Evolutionary conservation across 2,329 filamentous ascomycete species (phyloP).

Genomic region (Claviceps humidiphila): DNA sequence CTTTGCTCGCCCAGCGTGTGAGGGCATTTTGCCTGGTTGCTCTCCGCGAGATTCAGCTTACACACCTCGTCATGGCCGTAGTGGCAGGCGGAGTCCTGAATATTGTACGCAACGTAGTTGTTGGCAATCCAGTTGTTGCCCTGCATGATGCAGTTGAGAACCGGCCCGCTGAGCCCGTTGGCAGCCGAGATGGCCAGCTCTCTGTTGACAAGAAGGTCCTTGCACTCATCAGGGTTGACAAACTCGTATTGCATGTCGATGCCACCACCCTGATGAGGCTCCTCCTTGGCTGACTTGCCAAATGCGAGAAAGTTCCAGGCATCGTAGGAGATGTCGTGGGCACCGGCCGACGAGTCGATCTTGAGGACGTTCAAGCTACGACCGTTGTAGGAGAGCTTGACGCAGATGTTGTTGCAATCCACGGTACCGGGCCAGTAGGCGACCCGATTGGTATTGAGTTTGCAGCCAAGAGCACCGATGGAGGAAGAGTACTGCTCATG

Average conservation of each 20-base stretch:
- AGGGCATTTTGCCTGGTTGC: conserved; percentile 40
- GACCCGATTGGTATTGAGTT: conserved; percentile 46
- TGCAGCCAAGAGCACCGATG: conserved; percentile 45
- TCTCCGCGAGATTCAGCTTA: conserved; percentile 29
- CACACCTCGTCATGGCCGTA: conserved; percentile 39
- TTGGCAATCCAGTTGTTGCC: conserved; percentile 36
- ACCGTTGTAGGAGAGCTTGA: conserved; percentile 35
- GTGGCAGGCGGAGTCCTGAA: conserved; percentile 35
- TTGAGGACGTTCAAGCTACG: conserved; percentile 43
- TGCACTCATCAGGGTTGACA: conserved; percentile 34
- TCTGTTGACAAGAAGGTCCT: conserved; percentile 32
- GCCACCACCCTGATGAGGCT: conserved; percentile 35
- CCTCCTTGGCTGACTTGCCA: conserved; percentile 31
- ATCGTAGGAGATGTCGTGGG: conserved; percentile 47
- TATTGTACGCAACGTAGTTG: conserved; percentile 41
- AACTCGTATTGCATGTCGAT: conserved; percentile 37
- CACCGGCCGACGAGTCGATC: conserved; percentile 42
- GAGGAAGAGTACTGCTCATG: conserved; percentile 44
- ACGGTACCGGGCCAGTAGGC: conserved; percentile 45
- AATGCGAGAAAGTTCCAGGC: conserved; percentile 46
- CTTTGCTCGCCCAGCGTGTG: conserved; percentile 25
- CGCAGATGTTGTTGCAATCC: conserved; percentile 43
- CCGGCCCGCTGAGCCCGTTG: conserved; percentile 40
- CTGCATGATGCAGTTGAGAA: conserved; percentile 26
- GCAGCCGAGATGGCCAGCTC: conserved; percentile 41